These are phyloP conservation scores for Pseudevernia furfuracea DNA, from an alignment of 495 filamentous ascomycete species.

Conservation along the genomic window DNA sequence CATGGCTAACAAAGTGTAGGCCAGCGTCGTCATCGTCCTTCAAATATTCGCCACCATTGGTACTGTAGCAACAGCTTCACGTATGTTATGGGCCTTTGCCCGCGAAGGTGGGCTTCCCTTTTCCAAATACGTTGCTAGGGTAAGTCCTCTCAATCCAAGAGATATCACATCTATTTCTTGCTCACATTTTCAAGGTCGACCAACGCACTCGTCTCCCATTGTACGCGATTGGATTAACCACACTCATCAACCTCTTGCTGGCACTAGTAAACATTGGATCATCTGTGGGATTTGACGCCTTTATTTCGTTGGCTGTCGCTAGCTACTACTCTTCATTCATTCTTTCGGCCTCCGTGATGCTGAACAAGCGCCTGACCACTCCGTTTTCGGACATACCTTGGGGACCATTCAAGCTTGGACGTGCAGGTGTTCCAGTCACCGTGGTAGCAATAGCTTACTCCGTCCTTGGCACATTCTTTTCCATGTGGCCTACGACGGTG, in stretches of 20 bases:
- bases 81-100: conserved; percentile 48
- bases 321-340: conserved; percentile 39
- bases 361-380: conserved; percentile 37
- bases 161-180: too few relatives aligned
- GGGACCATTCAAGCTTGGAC: too few relatives aligned
- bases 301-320: conserved; percentile 39
- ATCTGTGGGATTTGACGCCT: conserved; percentile 41
- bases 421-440: too few relatives aligned
- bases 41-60: conserved; percentile 31
- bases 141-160: too few relatives aligned
- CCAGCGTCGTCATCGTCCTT: conserved; percentile 33
- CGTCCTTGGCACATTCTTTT: too few relatives aligned
- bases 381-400: too few relatives aligned
- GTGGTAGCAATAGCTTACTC: too few relatives aligned
- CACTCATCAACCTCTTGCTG: conserved; percentile 35
- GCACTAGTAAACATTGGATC: conserved; percentile 46
- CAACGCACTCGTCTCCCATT: conserved; percentile 32
- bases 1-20: conserved; percentile 2
- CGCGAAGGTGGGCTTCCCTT: conserved; percentile 43
- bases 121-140: conserved; percentile 31
- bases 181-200: conserved; percentile 17
- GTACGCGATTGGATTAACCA: conserved; percentile 33
- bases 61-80: conserved; percentile 40
- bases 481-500: too few relatives aligned
- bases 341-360: conserved; percentile 35